Base-by-base conservation (phyloP, 1,284 basidiomycete genomes). In the Ustilago shanxiensis region DNA sequence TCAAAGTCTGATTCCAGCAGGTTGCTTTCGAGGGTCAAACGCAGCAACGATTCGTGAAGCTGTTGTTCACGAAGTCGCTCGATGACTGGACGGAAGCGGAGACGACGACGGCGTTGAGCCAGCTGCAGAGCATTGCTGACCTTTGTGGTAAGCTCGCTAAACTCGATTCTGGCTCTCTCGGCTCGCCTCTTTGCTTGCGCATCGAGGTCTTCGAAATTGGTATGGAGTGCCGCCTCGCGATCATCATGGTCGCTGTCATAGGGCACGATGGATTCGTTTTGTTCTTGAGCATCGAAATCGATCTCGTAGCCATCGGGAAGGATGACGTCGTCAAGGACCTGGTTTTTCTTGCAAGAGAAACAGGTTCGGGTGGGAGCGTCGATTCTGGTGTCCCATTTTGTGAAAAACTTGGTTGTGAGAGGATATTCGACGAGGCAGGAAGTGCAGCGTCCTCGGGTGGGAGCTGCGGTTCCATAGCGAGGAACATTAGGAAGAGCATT, bases 391-490 rank as follows among this genome's bases (percentile, higher is more conserved):
- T 64, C 56, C 22, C 14, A 26, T 24, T 37, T 57, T 9, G 22
- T 22, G 10, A 72, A 72, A 31, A 58, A 66, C 0, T 35, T 3
- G 28, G 0, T 5, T n/a, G 37, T 66, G 8, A 66, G 56, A 1
- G 69, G 69, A 28, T 54, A 72, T 1, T 72, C 69, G 44, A 59
- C n/a, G 1, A 22, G 44, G 50, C 63, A 72, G 0, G 5, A 2
- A 6, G 24, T 28, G 50, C 69, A 72, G 20, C 22, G 20, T 1
- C 31, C 69, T 24, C 59, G 58, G 4, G 22, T 13, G 2, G 53
- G 39, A 24, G 6, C 41, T 9, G 14, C 18, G 22, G 22, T 18
- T 20, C 39, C 4, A 13, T 35, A 44, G 24, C 31, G 33, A 24
- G 58, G 47, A 51, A 14, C 49, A 44, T 31, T 20, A 18, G 24